phyloP scores from a whole-genome alignment of 306 rosid genomes.

The Cicer pinnatifidum region DNA sequence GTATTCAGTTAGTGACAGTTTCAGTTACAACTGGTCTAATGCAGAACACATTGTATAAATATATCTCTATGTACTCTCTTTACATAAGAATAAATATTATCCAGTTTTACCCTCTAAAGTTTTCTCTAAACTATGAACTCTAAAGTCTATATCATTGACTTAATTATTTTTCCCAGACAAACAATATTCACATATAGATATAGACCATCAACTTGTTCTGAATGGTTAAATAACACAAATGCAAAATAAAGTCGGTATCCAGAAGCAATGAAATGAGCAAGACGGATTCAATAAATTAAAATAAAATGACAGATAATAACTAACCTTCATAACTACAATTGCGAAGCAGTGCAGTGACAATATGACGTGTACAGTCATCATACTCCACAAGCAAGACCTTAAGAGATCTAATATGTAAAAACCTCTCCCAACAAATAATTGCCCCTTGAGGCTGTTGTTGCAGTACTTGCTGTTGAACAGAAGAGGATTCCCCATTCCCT shows the following conservation, averaged over 20 bases:
- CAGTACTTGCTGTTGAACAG: constrained; percentile 50
- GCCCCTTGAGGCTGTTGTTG: constrained; percentile 76
- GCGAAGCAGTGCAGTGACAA: constrained; percentile 88
- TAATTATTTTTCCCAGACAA: not conserved
- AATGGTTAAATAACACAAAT: not conserved
- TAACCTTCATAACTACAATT: constrained; percentile 95
- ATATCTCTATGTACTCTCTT: too few relatives aligned
- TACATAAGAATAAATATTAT: not conserved
- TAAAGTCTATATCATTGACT: not conserved
- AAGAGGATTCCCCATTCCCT: constrained; percentile 51
- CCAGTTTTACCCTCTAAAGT: not conserved
- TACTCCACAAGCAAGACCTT: constrained; percentile 88
- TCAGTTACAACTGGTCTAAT: too few relatives aligned
- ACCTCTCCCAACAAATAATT: constrained; percentile 88
- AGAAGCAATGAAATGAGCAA: constrained; percentile 12
- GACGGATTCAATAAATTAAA: not conserved
- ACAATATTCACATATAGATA: not conserved
- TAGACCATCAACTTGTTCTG: constrained; percentile 4
- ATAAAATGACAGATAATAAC: constrained; percentile 19
- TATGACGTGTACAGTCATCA: constrained; percentile 87
- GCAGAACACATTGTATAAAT: too few relatives aligned
- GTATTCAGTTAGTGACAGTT: too few relatives aligned
- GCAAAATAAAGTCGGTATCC: not conserved
- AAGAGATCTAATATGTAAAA: constrained; percentile 77
- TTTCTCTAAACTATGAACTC: not conserved